Base-by-base conservation (phyloP, 495 filamentous ascomycete genomes). In the Penicillium odoratum region DNA sequence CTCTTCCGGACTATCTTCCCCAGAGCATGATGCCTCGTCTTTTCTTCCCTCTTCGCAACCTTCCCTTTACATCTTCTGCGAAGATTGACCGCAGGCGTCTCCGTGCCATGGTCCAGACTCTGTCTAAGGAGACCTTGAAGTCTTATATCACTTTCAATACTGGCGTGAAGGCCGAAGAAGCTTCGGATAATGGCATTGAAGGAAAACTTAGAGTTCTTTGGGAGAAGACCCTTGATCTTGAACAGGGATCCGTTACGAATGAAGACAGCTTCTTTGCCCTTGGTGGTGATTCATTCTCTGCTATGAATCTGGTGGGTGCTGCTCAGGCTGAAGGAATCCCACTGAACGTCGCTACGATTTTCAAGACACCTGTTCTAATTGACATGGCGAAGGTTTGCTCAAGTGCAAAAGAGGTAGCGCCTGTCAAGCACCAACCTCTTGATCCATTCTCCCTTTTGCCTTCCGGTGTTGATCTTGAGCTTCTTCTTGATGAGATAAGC, bases 51-150 rank as follows among this genome's bases (percentile, higher is more conserved):
- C 61, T 88, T 1, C 67, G 68, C 25, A 69, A 74, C 38, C 76
- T 88, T 60, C 86, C 86, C 0, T 70, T 81, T 11, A 68, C 81
- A 4, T 76, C 78, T 0, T 85, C 84, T 0, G 82, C 76, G 5
- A 89, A 89, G 68, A 80, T 80, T 5, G 85, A 89, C 54, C 81
- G 85, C 28, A 82, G 83, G 55, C 74, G 73, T 8, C 74, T 90
- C n/a, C 68, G 68, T 50, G 59, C 59, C 0, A 72, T 76, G 59
- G 75, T 75, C 0, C 66, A 77, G 15, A 50, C 65, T 5, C 57
- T 83, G 28, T 53, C 69, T 4, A 77, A 78, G 28, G 74, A 77
- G 0, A 62, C 74, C 5, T 34, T 80, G 5, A 75, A 72, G 29
- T 66, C 67, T 2, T 81, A 75, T 58, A 66, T 69, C 13, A 74